A percentile compares a stretch with the other conserved stretches of the same genome.
Evolutionary conservation across 1,139 yeast species (phyloP).

Genomic region (Kluyveromyces marxianus): DNA sequence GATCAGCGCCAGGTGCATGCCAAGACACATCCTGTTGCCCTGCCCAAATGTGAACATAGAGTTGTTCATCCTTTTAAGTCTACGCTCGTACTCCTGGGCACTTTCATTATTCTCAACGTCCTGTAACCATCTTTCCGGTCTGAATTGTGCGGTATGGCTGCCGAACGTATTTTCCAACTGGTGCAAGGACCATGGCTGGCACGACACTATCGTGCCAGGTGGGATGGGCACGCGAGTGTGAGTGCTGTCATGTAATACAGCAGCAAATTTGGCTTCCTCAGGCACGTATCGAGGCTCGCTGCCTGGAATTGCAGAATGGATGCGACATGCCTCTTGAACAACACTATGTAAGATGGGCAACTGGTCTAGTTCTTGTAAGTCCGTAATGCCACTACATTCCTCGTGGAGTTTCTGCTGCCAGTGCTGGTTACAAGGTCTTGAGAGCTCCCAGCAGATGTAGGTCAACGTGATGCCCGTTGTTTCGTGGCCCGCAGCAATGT

Average conservation of each 20-base stretch:
- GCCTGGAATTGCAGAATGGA: conserved; percentile 70
- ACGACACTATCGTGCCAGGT: conserved; percentile 48
- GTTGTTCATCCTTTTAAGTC: conserved; percentile 42
- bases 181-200: conserved; percentile 62
- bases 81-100: conserved; percentile 30
- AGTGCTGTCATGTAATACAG: conserved; percentile 17
- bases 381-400: conserved; percentile 31
- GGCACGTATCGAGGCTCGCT: conserved; percentile 55
- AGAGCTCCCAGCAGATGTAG: conserved; percentile 52
- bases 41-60: conserved; percentile 65
- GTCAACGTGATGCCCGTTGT: conserved; percentile 66
- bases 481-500: conserved; percentile 65
- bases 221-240: conserved; percentile 37
- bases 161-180: conserved; percentile 44
- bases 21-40: conserved; percentile 71
- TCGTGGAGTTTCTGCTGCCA: conserved; percentile 38
- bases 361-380: conserved; percentile 36
- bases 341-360: conserved; percentile 53
- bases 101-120: conserved; percentile 34
- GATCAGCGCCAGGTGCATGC: conserved; percentile 58
- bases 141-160: conserved; percentile 39
- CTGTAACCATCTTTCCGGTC: conserved; percentile 58
- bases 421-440: conserved; percentile 39
- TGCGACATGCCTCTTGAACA: conserved; percentile 48
- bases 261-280: conserved; percentile 11